These are phyloP conservation scores for Piper betle DNA, from an alignment of 164 flowering plant genomes.

Conservation along the genomic window DNA sequence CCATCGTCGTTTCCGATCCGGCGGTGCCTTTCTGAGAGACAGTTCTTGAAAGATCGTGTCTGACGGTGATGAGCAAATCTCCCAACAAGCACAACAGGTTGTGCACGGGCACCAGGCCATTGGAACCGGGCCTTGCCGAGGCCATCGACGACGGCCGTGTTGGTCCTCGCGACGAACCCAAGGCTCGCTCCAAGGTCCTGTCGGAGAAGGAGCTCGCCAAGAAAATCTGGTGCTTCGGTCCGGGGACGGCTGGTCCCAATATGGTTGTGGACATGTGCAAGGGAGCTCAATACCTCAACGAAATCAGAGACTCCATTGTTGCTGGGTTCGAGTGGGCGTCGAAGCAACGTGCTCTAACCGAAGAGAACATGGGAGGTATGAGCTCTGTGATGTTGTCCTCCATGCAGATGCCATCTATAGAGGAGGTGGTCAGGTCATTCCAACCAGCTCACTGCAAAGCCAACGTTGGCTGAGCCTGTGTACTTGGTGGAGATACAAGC, in stretches of 20 bases:
- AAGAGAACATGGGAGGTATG: slow-evolving; percentile 14
- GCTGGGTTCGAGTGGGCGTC: slow-evolving; percentile 17
- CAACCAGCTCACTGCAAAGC: neutral
- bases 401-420: slow-evolving; percentile 13
- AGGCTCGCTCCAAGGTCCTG: slow-evolving; percentile 8
- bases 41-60: slow-evolving; percentile 19
- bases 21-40: slow-evolving; percentile 21
- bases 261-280: slow-evolving; percentile 16
- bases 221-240: slow-evolving; percentile 16
- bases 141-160: slow-evolving; percentile 18
- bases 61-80: slow-evolving; percentile 23
- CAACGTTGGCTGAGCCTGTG: no score
- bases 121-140: slow-evolving; percentile 21
- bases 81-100: slow-evolving; percentile 4
- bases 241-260: slow-evolving; percentile 12
- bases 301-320: slow-evolving; percentile 12
- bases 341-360: slow-evolving; percentile 15
- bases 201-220: slow-evolving; percentile 13
- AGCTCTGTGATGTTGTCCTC: slow-evolving; percentile 14
- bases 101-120: slow-evolving; percentile 21
- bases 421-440: slow-evolving; percentile 16
- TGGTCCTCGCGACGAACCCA: slow-evolving; percentile 14
- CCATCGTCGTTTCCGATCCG: slow-evolving; percentile 11
- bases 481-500: neutral
- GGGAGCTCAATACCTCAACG: slow-evolving; percentile 13